Evolutionary conservation across 345 rosid genomes (phyloP).

Genomic region (Aquilaria yunnanensis): DNA sequence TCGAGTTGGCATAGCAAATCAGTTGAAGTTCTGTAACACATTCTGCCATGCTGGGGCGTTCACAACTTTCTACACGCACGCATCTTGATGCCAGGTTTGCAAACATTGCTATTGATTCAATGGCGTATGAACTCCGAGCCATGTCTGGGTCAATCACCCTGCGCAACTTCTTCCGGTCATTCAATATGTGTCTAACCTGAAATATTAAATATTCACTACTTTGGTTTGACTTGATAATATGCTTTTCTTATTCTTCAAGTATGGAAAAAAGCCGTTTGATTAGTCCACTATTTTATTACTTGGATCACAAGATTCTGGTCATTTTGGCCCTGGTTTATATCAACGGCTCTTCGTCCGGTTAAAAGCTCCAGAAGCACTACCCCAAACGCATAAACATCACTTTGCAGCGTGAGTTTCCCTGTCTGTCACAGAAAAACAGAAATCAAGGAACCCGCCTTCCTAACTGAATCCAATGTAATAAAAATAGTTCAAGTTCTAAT

Average conservation of each 20-base stretch:
- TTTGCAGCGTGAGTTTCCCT: slow-evolving; percentile 91
- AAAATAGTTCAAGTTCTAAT: slow-evolving; percentile 1
- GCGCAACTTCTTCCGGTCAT: slow-evolving; percentile 70
- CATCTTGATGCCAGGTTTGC: slow-evolving; percentile 94
- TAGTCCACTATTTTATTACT: slow-evolving; percentile 30
- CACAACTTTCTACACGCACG: slow-evolving; percentile 74
- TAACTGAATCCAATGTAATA: slow-evolving; percentile 1
- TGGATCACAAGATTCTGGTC: slow-evolving; percentile 95
- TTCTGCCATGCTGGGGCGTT: slow-evolving; percentile 79
- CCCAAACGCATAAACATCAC: slow-evolving; percentile 96
- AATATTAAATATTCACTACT: slow-evolving; percentile 14
- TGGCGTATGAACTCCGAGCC: slow-evolving; percentile 56
- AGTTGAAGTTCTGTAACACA: slow-evolving; percentile 81
- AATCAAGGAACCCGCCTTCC: slow-evolving; percentile 8
- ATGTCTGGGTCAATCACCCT: slow-evolving; percentile 85
- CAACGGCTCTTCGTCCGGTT: slow-evolving; percentile 94
- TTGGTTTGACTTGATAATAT: slow-evolving; percentile 2
- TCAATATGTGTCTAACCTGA: slow-evolving; percentile 81
- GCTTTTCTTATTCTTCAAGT: slow-evolving; percentile 9
- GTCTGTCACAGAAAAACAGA: slow-evolving; percentile 41
- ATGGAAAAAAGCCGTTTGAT: slow-evolving; percentile 3
- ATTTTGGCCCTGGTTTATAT: slow-evolving; percentile 72
- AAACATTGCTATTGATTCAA: slow-evolving; percentile 83
- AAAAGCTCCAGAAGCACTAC: slow-evolving; percentile 93
- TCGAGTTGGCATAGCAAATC: slow-evolving; percentile 59